Evolutionary conservation across 805 yeast species (phyloP), one percentile per base, ranked within the genome.

Genomic region (Candida jianshihensis): DNA sequence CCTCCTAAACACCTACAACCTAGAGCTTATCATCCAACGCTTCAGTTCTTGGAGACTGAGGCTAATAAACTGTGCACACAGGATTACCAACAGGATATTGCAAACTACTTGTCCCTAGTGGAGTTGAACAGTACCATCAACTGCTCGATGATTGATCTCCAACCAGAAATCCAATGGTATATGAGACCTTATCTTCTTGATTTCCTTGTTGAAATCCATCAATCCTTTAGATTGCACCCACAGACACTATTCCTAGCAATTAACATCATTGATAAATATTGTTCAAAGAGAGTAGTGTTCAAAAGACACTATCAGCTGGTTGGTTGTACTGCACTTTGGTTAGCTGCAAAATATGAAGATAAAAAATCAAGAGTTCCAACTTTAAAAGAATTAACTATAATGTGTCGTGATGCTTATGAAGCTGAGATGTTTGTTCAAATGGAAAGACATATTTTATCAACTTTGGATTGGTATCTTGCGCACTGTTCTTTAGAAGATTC

Each of bases 311-410:
- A 82, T 50, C 96, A 86, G 56, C 65, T 88, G 37, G 83, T 87
- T 19, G 89, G 90, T 21, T 78, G 90, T 46, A 81, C 94, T 1
- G 81, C 95, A 19, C 62, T 88, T 33, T 86, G 96, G 95, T 75
- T 88, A 15, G 92, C 96, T 3, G 75, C 92, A 31, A 88, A 88
- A 54, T 67, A 75, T 33, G 74, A 73, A 43, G 87, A 85, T 43
- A 75, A 76, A 54, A 73, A 86, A 49, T 71, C 70, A 39, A 64
- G 79, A 37, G 72, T 78, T 25, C 90, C 90, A 15, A 72, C 79
- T 24, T 65, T 81, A 38, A 65, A 70, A 31, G 89, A 82, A 46
- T 68, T 83, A 37, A 70, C 76, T 29, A 68, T 70, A 46, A 66
- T 82, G 53, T 81, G 90, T 55, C 79, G 86, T 28, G 66, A 70